Base-by-base conservation (phyloP, 1,139 yeast genomes). In the Geotrichum citri-aurantii region DNA sequence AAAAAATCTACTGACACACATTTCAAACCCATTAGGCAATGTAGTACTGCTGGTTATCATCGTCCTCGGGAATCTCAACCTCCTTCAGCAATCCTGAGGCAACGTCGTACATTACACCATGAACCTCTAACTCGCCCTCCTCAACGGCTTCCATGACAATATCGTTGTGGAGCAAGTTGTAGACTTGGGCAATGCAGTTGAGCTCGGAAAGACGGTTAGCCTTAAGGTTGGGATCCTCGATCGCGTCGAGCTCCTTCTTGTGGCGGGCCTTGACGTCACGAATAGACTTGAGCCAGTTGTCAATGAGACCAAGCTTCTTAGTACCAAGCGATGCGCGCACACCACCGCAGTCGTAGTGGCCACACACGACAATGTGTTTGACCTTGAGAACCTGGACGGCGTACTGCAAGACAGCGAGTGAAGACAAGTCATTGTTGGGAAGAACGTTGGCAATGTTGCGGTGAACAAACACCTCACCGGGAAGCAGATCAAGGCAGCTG, bases 261-360 rank as follows among this genome's bases (percentile, higher is more conserved):
- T 86, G 79, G 50, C 79, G 77, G 24, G 85, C 88, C 63, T 88
- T 77, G 58, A 85, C 84, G 63, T 85, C 89, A 65, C 91, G 80
- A 58, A 88, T 77, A 27, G 88, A 87, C 62, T 84, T 81, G 63
- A 88, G 78, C 95, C 95, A 88, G 62, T 82, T 81, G 72, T 87
- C 93, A 62, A 88, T 77, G 24, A 84, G 85, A 31, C 89, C 88
- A 53, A 88, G 79, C 63, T 82, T 81, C 66, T 84, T 83, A 61
- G 83, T 79, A 5, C 86, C 80, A 60, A 92, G 75, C 17, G 95
- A 86, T 24, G 97, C 93, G 85, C 91, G 86, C 60, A 91, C 84
- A 37, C 98, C 99, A 56, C 97, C 98, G 77, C 99, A 93, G 73
- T 91, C 96, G 44, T 96, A 88, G 76, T 93, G 99, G 17, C 99